Evolutionary conservation across 495 filamentous ascomycete genomes (phyloP).

Genomic region (Aspergillus affinis): DNA sequence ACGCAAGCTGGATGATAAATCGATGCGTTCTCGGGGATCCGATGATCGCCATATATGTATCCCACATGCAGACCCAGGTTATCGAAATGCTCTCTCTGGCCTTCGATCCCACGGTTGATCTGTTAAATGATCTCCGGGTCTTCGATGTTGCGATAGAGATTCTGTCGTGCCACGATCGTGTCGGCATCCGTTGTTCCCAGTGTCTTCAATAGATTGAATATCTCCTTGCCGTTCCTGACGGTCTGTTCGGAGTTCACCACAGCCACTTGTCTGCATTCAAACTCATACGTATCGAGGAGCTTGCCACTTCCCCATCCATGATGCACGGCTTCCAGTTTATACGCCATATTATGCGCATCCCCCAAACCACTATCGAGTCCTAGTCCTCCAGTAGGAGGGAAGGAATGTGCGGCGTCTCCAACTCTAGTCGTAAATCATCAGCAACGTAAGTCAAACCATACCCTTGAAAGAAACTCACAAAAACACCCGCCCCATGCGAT

Average conservation of each 20-base stretch:
- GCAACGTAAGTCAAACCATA: no score
- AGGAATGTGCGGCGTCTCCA: slow-evolving; percentile 51
- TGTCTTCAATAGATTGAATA: slow-evolving; percentile 32
- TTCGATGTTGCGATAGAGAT: slow-evolving; percentile 28
- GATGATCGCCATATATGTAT: slow-evolving; percentile 31
- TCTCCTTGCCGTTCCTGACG: slow-evolving; percentile 38
- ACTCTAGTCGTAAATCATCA: slow-evolving; percentile 27
- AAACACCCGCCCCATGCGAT: slow-evolving; percentile 32
- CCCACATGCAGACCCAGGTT: slow-evolving; percentile 38
- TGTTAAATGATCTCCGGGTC: slow-evolving; percentile 20
- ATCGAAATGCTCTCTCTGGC: slow-evolving; percentile 38
- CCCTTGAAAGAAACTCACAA: slow-evolving; percentile 36
- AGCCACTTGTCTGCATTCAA: slow-evolving; percentile 34
- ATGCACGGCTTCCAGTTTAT: slow-evolving; percentile 33
- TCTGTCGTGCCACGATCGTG: slow-evolving; percentile 22
- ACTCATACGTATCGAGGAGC: slow-evolving; percentile 27
- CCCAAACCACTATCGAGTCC: slow-evolving; percentile 36
- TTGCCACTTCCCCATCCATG: slow-evolving; percentile 21
- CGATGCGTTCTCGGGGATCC: slow-evolving; percentile 29
- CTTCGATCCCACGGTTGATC: slow-evolving; percentile 32
- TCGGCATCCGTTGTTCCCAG: slow-evolving; percentile 30
- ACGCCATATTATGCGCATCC: slow-evolving; percentile 36
- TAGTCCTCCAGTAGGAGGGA: slow-evolving; percentile 35
- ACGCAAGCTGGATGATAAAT: slow-evolving; percentile 22
- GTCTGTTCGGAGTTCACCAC: slow-evolving; percentile 34